Evolutionary conservation across 1,139 yeast genomes (phyloP).

Genomic region (Lizanozyma gosingica): DNA sequence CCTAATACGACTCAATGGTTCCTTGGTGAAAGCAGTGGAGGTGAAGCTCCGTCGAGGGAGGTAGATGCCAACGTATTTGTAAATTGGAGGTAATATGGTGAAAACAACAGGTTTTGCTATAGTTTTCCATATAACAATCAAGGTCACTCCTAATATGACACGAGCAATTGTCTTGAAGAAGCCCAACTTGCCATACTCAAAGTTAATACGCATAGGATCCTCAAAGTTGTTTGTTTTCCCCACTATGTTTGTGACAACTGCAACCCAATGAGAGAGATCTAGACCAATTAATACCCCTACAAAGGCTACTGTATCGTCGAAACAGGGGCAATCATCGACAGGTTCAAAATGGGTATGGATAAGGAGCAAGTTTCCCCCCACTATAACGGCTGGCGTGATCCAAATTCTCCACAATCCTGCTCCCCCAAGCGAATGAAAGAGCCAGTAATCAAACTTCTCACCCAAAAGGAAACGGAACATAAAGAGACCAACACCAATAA

Average conservation of each 20-base stretch:
- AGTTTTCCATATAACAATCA: slow-evolving; percentile 65
- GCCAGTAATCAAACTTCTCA: slow-evolving; percentile 28
- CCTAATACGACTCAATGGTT: slow-evolving; percentile 29
- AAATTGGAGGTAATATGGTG: slow-evolving; percentile 40
- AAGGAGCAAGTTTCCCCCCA: slow-evolving; percentile 37
- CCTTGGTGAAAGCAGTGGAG: slow-evolving; percentile 30
- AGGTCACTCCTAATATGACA: slow-evolving; percentile 44
- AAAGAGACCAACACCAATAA: slow-evolving; percentile 49
- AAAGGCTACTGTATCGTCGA: slow-evolving; percentile 91
- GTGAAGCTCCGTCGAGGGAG: slow-evolving; percentile 33
- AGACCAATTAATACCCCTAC: slow-evolving; percentile 80
- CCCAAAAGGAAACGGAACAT: slow-evolving; percentile 31
- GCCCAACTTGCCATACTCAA: slow-evolving; percentile 33
- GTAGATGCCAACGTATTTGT: slow-evolving; percentile 32
- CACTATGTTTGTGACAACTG: slow-evolving; percentile 1
- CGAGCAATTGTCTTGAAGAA: slow-evolving; percentile 31
- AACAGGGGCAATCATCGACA: slow-evolving; percentile 92
- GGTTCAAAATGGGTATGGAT: slow-evolving; percentile 76
- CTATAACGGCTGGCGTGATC: slow-evolving; percentile 29
- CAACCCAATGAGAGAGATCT: slow-evolving; percentile 47
- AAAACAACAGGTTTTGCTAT: slow-evolving; percentile 55
- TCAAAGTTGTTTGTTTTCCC: slow-evolving; percentile 8
- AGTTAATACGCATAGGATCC: slow-evolving; percentile 33
- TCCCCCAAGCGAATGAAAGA: slow-evolving; percentile 15
- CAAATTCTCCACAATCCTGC: slow-evolving; percentile 13